A percentile compares a stretch with the other conserved stretches of the same genome.
Conservation (phyloP, 176 grass and related monocot genomes). For the Sorghum bicolor region DNA sequence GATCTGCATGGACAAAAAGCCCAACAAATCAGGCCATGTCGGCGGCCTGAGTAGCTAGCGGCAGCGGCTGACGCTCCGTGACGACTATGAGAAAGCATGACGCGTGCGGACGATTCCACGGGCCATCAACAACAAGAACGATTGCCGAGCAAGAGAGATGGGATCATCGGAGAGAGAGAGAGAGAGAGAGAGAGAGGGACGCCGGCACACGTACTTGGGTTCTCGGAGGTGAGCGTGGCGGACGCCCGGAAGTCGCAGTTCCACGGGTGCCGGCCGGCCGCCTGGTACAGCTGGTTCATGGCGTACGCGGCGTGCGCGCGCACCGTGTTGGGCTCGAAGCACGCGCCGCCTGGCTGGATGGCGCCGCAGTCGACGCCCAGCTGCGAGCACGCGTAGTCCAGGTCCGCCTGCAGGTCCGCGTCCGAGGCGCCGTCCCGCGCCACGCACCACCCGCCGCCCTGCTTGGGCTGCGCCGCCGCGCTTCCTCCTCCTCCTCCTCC, state of each 20-base stretch:
- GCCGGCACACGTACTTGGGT: slow-evolving; percentile 60
- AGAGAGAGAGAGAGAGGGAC: too few species aligned
- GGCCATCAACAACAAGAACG: neutral
- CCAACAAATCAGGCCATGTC: neutral
- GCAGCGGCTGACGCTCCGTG: neutral
- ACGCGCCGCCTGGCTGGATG: slow-evolving; percentile 74
- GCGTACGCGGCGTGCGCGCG: slow-evolving; percentile 88
- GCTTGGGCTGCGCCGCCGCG: slow-evolving; percentile 2
- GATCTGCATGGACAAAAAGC: neutral
- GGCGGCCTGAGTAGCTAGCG: neutral
- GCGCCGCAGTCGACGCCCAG: slow-evolving; percentile 66
- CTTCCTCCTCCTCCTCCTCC: too few species aligned
- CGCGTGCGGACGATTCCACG: neutral
- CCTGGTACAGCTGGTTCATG: slow-evolving; percentile 96
- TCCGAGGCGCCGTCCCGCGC: slow-evolving; percentile 58
- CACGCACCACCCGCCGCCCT: slow-evolving; percentile 67
- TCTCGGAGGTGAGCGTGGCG: slow-evolving; percentile 58
- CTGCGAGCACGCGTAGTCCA: slow-evolving; percentile 89
- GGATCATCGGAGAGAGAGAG: neutral
- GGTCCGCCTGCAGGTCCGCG: slow-evolving; percentile 61
- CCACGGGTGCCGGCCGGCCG: slow-evolving; percentile 51
- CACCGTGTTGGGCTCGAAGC: slow-evolving; percentile 86
- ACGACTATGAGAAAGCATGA: neutral
- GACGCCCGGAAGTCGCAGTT: slow-evolving; percentile 86
- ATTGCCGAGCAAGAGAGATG: neutral